Percentiles rank a stretch among this genome's conserved stretches.
These are phyloP conservation scores for Prunus yedoensis DNA, from an alignment of 331 rosid genomes.

Conservation along the genomic window DNA sequence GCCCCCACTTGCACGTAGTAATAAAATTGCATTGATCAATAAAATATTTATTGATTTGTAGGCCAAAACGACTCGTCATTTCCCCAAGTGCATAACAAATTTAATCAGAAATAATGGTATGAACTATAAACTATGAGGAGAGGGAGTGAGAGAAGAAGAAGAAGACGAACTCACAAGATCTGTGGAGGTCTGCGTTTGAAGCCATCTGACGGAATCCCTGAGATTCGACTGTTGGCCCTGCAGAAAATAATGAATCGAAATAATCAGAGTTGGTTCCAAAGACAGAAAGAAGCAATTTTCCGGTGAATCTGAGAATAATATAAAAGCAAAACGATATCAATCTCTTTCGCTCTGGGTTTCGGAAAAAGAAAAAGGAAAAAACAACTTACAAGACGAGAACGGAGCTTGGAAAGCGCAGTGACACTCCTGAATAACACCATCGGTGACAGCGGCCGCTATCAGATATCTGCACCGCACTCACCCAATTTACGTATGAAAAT, in stretches of 20 bases:
- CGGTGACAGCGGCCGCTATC: background rate
- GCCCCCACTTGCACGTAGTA: background rate
- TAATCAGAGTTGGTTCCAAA: background rate
- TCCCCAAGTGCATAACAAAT: too few species aligned
- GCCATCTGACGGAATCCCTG: slow-evolving; percentile 76
- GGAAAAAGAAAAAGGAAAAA: background rate
- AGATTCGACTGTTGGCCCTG: slow-evolving; percentile 80
- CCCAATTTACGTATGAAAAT: background rate
- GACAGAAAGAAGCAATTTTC: background rate
- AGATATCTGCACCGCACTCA: background rate
- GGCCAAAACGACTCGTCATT: background rate
- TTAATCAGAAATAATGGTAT: too few species aligned
- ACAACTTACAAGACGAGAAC: slow-evolving; percentile 74
- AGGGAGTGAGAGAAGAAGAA: too few species aligned
- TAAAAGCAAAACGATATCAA: background rate
- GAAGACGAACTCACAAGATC: slow-evolving; percentile 48
- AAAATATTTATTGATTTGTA: background rate
- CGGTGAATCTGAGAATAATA: background rate
- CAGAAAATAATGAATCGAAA: slow-evolving; percentile 8
- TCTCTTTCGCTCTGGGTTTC: background rate
- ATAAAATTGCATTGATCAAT: background rate
- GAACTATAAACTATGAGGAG: too few species aligned
- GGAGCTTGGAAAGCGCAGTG: slow-evolving; percentile 73
- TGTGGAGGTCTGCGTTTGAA: slow-evolving; percentile 64
- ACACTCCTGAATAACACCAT: slow-evolving; percentile 82